These are phyloP conservation scores for Lactifluus rugatus DNA, from an alignment of 768 basidiomycete genomes.

Conservation along the genomic window DNA sequence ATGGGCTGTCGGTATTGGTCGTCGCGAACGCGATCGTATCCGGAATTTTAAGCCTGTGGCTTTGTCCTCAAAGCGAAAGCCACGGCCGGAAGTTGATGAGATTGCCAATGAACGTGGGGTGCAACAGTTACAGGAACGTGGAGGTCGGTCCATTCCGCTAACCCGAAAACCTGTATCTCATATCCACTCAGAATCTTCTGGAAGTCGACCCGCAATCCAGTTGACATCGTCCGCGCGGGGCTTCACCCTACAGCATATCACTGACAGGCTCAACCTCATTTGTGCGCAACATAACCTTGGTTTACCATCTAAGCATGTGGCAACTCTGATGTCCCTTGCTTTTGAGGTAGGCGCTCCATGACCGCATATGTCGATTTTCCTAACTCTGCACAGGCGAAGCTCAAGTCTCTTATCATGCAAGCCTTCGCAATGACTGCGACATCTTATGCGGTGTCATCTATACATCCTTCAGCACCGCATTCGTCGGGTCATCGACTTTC, in stretches of 20 bases:
- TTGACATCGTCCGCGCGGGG: constrained; percentile 65
- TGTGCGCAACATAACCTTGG: constrained; percentile 66
- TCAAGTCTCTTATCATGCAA: constrained; percentile 77
- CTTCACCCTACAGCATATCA: constrained; percentile 66
- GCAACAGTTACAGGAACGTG: constrained; percentile 50
- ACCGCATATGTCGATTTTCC: background rate
- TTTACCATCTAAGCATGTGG: constrained; percentile 50
- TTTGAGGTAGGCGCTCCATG: constrained; percentile 45
- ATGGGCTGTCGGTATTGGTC: constrained; percentile 65
- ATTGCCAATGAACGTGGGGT: constrained; percentile 64
- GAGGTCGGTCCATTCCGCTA: constrained; percentile 36
- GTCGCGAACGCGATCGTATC: constrained; percentile 65
- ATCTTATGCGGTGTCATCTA: constrained; percentile 69
- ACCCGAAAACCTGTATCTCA: background rate
- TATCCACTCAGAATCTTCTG: constrained; percentile 47
- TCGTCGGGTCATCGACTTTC: constrained; percentile 40
- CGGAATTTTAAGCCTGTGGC: constrained; percentile 37
- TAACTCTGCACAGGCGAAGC: constrained; percentile 45
- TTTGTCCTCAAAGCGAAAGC: constrained; percentile 33
- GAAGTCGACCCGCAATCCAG: constrained; percentile 60
- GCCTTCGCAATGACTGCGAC: constrained; percentile 67
- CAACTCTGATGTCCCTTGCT: constrained; percentile 64
- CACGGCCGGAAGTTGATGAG: constrained; percentile 50
- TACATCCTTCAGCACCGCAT: constrained; percentile 44
- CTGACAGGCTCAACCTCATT: constrained; percentile 72